Percentiles rank a stretch among this genome's conserved stretches.
Evolutionary conservation across 2,329 filamentous ascomycete genomes (phyloP).

Genomic region (Lachnellula suecica): DNA sequence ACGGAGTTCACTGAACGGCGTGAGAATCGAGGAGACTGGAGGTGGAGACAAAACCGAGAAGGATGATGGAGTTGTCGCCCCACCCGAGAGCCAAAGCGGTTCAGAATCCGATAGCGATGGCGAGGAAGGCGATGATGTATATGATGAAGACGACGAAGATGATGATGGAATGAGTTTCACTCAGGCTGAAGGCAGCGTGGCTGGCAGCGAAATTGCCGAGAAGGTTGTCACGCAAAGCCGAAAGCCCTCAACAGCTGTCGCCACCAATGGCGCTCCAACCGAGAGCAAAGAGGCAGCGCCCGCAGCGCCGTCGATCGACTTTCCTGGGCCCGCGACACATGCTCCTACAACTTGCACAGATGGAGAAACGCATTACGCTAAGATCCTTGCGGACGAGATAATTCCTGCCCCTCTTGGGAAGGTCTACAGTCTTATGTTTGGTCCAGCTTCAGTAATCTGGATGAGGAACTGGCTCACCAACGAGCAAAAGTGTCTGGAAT

Average conservation of each 20-base stretch:
- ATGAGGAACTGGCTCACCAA: constrained; percentile 83
- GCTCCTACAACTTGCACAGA: constrained; percentile 85
- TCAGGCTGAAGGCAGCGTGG: constrained; percentile 43
- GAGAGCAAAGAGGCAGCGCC: constrained; percentile 50
- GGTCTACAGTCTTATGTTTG: constrained; percentile 86
- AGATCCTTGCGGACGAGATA: constrained; percentile 78
- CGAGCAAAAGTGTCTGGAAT: constrained; percentile 86
- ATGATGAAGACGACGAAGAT: constrained; percentile 77
- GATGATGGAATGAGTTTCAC: constrained; percentile 61
- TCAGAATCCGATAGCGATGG: constrained; percentile 49
- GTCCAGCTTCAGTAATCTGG: constrained; percentile 73
- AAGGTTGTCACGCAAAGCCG: constrained; percentile 64
- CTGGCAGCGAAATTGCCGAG: constrained; percentile 56
- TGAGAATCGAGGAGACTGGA: constrained; percentile 75
- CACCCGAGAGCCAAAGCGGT: constrained; percentile 47
- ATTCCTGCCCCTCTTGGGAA: constrained; percentile 88
- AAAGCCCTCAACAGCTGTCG: constrained; percentile 66
- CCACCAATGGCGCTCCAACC: constrained; percentile 42
- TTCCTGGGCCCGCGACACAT: constrained; percentile 82
- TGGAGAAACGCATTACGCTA: constrained; percentile 76
- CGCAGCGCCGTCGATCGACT: constrained; percentile 56
- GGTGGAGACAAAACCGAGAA: constrained; percentile 91
- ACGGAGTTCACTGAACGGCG: constrained; percentile 87
- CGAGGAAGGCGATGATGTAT: constrained; percentile 73
- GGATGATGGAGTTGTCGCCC: constrained; percentile 47